Conservation (phyloP, 768 basidiomycete species). For the Kwoniella newhampshirensis region DNA sequence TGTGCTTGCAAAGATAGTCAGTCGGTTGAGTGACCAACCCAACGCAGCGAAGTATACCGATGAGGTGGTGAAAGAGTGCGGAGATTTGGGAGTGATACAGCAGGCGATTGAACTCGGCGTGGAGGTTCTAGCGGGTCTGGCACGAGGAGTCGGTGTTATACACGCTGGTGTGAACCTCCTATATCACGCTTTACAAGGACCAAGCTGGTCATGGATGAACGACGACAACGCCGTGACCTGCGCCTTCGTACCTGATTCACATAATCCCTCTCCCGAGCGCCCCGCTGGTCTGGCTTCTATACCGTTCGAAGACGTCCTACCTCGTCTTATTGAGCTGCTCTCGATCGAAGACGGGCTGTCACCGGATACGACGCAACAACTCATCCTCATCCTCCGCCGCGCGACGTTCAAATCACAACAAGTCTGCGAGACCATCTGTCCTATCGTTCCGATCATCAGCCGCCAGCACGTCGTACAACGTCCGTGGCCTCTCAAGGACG, state of each 20-base stretch:
- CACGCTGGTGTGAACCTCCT: constrained; percentile 45
- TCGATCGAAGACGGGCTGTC: constrained; percentile 30
- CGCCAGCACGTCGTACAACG: constrained; percentile 20
- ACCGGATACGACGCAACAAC: constrained; percentile 29
- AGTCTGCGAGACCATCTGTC: constrained; percentile 24
- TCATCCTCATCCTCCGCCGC: constrained; percentile 38
- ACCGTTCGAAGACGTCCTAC: constrained; percentile 38
- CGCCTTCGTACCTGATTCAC: constrained; percentile 1
- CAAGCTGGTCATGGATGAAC: constrained; percentile 12
- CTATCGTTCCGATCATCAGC: constrained; percentile 29
- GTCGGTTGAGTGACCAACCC: background rate
- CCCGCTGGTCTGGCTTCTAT: constrained; percentile 16
- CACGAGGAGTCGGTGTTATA: constrained; percentile 33
- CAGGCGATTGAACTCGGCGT: constrained; percentile 31
- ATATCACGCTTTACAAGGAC: constrained; percentile 30
- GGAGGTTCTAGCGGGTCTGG: constrained; percentile 23
- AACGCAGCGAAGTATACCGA: constrained; percentile 3
- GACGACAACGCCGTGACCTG: background rate
- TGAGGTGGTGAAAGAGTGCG: constrained; percentile 10
- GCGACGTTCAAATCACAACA: constrained; percentile 16
- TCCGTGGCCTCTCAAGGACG: constrained; percentile 26
- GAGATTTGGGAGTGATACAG: constrained; percentile 12
- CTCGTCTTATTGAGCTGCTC: constrained; percentile 34
- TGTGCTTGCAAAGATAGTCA: constrained; percentile 62
- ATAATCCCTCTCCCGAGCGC: background rate